Evolutionary conservation across 768 basidiomycete species (phyloP).

Genomic region (Candolleomyces efflorescens): DNA sequence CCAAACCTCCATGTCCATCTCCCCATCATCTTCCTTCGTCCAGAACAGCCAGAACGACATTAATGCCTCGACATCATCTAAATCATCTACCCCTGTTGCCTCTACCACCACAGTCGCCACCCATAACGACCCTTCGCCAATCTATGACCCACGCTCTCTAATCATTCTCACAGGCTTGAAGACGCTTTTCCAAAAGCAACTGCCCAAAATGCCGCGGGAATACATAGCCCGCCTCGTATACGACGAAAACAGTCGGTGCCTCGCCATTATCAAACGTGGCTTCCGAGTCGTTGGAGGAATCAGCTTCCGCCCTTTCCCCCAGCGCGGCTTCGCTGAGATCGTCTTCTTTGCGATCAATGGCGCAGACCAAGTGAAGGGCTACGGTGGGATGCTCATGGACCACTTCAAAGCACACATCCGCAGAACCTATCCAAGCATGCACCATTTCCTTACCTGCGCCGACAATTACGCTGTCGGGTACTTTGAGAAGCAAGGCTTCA

Average conservation of each 20-base stretch:
- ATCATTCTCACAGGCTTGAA: conserved; percentile 94
- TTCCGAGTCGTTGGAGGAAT: conserved; percentile 97
- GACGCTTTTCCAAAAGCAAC: conserved; percentile 93
- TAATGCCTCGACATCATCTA: not conserved
- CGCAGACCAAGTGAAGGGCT: conserved; percentile 97
- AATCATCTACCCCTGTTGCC: not conserved
- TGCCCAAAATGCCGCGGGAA: conserved; percentile 98
- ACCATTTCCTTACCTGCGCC: conserved; percentile 96
- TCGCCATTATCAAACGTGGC: conserved; percentile 94
- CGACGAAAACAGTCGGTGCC: conserved; percentile 85
- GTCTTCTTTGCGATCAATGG: conserved; percentile 98
- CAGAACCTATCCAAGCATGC: conserved; percentile 77
- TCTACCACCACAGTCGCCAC: not conserved
- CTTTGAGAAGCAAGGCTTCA: conserved; percentile 99
- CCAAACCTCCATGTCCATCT: conserved; percentile 3
- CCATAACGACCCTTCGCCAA: not conserved
- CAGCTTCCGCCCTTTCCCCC: conserved; percentile 93
- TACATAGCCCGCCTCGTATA: conserved; percentile 96
- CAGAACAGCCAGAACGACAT: not conserved
- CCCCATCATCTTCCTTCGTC: not conserved
- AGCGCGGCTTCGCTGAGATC: conserved; percentile 94
- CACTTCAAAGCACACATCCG: conserved; percentile 94
- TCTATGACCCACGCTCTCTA: conserved; percentile 58
- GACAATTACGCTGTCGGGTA: conserved; percentile 99
- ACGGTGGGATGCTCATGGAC: conserved; percentile 98